Evolutionary conservation across 1,284 basidiomycete genomes (phyloP).

Genomic region (Cryptococcus sp.): DNA sequence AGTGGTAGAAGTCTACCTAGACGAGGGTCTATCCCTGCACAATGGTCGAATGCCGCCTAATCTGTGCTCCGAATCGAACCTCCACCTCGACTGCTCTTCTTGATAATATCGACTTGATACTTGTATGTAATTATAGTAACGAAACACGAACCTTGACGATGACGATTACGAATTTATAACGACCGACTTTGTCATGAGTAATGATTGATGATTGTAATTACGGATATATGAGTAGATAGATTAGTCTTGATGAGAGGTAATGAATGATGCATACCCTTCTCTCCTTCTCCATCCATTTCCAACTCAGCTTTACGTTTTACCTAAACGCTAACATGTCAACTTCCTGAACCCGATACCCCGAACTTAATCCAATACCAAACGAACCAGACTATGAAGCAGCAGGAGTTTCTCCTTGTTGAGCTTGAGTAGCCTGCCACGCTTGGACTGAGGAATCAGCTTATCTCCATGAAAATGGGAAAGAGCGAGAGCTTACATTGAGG

Average conservation of each 20-base stretch:
- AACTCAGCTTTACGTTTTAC: no score
- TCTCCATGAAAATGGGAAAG: neutral
- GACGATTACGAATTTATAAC: neutral
- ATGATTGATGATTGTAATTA: no score
- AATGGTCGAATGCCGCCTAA: neutral
- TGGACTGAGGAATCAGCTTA: conserved; percentile 28
- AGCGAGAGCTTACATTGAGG: conserved; percentile 45
- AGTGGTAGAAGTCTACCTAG: neutral
- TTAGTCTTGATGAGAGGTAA: no score
- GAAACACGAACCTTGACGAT: neutral
- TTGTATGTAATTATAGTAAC: neutral
- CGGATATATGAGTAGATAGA: neutral
- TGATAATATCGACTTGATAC: neutral
- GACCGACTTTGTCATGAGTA: neutral
- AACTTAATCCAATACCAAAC: no score
- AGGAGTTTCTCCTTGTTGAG: conserved; percentile 21
- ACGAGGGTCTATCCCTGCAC: neutral
- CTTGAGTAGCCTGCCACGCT: conserved; percentile 45
- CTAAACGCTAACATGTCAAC: no score
- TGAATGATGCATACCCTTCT: no score
- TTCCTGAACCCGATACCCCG: no score
- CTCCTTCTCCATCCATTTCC: no score
- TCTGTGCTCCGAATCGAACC: neutral
- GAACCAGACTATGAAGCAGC: neutral
- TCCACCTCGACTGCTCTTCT: neutral